Evolutionary conservation across 2,329 filamentous ascomycete genomes (phyloP), one percentile per base, ranked within the genome.

Genomic region (Fusarium kyushuense): DNA sequence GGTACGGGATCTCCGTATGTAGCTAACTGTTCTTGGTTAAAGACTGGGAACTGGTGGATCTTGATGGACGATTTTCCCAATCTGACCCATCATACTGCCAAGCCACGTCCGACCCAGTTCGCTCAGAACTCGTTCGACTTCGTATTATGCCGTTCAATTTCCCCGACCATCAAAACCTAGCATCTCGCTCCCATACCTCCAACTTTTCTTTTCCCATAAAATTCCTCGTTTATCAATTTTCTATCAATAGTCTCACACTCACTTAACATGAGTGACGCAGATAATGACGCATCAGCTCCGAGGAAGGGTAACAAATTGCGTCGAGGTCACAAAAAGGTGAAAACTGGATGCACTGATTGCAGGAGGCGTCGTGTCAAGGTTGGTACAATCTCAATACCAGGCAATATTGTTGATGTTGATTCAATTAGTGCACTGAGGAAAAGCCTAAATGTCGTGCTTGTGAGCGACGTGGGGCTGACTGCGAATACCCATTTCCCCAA

Each of bases 281-380:
- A 25, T 0, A 32, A 41, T 55, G 41, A 55, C 57, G 57, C 30
- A 27, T 6, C 13, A 11, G 3, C 16, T 19, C 14, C 38, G 6
- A n/a, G 29, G 2, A 33, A 27, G 14, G 58, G 29, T 27, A 10
- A 9, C 19, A 62, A 62, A 17, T 14, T 51, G 1, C 19, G 58
- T 32, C 42, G 47, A 16, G 40, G 57, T 16, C 58, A 62, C 12
- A 62, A 62, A 11, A 62, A 62, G 13, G 57, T 51, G 3, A 62
- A 42, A 33, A 62, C 58, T 2, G 58, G 58, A 1, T 62, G 58
- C 6, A 16, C 8, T 6, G 47, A 62, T 13, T 62, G 58, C 17
- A 62, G 58, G 12, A 55, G 58, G 25, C 58, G 58, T 1, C 58
- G 41, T 17, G 58, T 62, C 19, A 62, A 62, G 57, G 58, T 62